phyloP scores from a whole-genome alignment of 78 protist species.

The Dictyostelium intermedium region DNA sequence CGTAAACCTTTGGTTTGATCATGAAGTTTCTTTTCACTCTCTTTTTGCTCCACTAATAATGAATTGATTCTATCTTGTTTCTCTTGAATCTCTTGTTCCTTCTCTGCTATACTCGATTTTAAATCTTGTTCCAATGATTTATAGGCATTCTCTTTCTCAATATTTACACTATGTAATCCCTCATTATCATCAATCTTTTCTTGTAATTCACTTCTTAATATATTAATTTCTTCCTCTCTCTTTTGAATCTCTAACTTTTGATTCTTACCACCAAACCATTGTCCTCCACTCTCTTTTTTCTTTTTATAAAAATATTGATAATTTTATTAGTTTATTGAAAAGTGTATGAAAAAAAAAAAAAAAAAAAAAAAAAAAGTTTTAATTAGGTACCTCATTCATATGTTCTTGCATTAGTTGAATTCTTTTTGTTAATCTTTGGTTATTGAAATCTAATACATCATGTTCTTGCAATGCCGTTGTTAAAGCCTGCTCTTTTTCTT shows the following conservation, averaged over 20 bases:
- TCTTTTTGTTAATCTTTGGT: slow-evolving; percentile 71
- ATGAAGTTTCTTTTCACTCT: slow-evolving; percentile 23
- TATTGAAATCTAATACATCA: slow-evolving; percentile 71
- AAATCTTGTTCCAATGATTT: slow-evolving; percentile 28
- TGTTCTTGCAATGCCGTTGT: slow-evolving; percentile 61
- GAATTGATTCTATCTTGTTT: slow-evolving; percentile 23
- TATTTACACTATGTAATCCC: slow-evolving; percentile 47
- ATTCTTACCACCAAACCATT: slow-evolving; percentile 13
- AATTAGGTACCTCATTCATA: slow-evolving; percentile 60
- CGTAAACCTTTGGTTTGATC: slow-evolving; percentile 34
- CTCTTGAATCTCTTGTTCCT: slow-evolving; percentile 8
- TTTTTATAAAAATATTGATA: not conserved
- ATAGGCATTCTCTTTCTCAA: slow-evolving; percentile 65
- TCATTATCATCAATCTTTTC: slow-evolving; percentile 76
- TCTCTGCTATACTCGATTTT: not conserved
- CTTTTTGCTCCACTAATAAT: slow-evolving; percentile 14
- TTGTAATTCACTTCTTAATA: slow-evolving; percentile 50
- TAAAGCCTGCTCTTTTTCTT: slow-evolving; percentile 46
- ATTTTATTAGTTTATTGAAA: no score
- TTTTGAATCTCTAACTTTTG: slow-evolving; percentile 47
- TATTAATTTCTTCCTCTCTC: slow-evolving; percentile 64
- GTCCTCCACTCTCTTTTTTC: slow-evolving; percentile 38
- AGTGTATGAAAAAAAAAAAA: not conserved
- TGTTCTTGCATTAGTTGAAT: slow-evolving; percentile 42
- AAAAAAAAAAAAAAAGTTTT: not conserved